Percentiles rank a stretch among this genome's conserved stretches.
Evolutionary conservation across 2,329 filamentous ascomycete genomes (phyloP).

Genomic region (Calonectria pseudoreteaudii): DNA sequence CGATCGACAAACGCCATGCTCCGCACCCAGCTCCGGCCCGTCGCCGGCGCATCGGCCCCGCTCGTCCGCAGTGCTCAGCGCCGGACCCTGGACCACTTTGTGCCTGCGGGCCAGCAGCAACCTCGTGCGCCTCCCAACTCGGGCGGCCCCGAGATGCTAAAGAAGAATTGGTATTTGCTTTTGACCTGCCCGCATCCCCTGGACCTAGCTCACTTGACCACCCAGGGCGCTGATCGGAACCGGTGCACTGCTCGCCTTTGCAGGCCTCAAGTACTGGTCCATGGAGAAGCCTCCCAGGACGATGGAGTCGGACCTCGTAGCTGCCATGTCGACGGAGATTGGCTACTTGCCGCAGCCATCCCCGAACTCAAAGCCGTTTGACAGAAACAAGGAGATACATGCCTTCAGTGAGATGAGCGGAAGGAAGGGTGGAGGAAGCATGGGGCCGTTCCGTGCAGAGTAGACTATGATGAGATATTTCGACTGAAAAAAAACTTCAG

Average conservation of each 20-base stretch:
- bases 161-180: constrained; percentile 47
- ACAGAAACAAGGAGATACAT: constrained; percentile 36
- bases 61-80: constrained; percentile 35
- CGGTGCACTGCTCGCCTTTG: constrained; percentile 40
- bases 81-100: constrained; percentile 23
- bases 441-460: constrained; percentile 47
- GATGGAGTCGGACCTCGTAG: constrained; percentile 25
- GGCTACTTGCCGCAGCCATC: constrained; percentile 16
- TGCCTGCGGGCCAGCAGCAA: constrained; percentile 49
- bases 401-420: constrained; percentile 47
- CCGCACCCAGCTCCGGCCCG: constrained; percentile 34
- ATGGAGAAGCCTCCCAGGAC: constrained; percentile 28
- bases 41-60: constrained; percentile 32
- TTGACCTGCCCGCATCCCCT: not conserved
- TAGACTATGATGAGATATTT: constrained; percentile 21
- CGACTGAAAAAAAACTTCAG: not conserved
- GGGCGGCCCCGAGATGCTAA: constrained; percentile 44
- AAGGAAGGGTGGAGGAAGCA: constrained; percentile 38
- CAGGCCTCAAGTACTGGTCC: constrained; percentile 44
- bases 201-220: not conserved
- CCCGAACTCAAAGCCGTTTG: constrained; percentile 29
- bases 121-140: constrained; percentile 38
- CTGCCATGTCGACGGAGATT: constrained; percentile 28
- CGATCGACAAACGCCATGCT: constrained; percentile 27
- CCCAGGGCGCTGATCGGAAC: constrained; percentile 45